Conservation (phyloP, 192 early-diverging fungal species). For the Umbelopsis sp. region DNA sequence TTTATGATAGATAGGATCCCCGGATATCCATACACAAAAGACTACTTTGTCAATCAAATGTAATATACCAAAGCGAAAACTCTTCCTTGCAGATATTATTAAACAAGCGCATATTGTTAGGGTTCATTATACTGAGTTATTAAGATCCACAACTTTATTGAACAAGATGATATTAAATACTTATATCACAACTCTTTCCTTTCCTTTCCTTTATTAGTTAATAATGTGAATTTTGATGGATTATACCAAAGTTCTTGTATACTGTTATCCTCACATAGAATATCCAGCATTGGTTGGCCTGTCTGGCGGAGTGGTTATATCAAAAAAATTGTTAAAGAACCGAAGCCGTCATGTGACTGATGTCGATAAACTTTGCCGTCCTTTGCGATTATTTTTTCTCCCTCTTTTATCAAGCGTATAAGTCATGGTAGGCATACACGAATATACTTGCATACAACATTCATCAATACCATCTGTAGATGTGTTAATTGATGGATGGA, state of each 20-base stretch:
- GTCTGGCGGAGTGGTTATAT: too few species aligned
- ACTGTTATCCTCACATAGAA: too few species aligned
- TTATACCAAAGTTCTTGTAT: too few species aligned
- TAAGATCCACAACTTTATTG: too few species aligned
- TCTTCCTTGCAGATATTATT: not conserved
- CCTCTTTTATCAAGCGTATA: slow-evolving; percentile 19
- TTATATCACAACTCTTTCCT: too few species aligned
- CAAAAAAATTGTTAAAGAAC: not conserved
- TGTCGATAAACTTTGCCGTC: not conserved
- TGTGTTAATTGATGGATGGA: slow-evolving; percentile 27
- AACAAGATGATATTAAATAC: too few species aligned
- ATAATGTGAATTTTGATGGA: too few species aligned
- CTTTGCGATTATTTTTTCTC: slow-evolving; percentile 15
- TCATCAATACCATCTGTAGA: slow-evolving; percentile 10
- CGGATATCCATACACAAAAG: not conserved
- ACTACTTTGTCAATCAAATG: not conserved
- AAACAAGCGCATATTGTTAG: not conserved
- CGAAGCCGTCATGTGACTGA: not conserved
- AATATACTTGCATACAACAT: not conserved
- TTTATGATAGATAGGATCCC: slow-evolving; percentile 18
- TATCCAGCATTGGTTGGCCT: too few species aligned
- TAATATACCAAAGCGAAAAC: slow-evolving; percentile 4
- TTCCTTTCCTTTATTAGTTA: too few species aligned
- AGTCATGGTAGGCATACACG: slow-evolving; percentile 6
- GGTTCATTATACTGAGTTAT: too few species aligned